Evolutionary conservation across 2,329 filamentous ascomycete species (phyloP).

Genomic region (Periconia sp.): DNA sequence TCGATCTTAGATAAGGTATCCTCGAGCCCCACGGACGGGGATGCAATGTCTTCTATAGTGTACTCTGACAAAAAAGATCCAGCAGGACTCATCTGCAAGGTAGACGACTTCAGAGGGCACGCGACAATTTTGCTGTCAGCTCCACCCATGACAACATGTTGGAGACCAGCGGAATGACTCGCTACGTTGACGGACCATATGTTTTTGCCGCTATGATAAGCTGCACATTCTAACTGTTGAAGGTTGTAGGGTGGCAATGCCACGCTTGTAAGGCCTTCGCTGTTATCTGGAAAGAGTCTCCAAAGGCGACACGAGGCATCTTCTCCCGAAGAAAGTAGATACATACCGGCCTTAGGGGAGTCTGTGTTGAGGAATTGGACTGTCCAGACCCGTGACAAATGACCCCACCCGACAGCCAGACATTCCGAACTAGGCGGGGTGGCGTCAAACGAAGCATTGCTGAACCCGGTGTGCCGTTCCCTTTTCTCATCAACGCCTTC

Average conservation of each 20-base stretch:
- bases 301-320: conserved; percentile 80
- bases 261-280: not conserved
- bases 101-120: conserved; percentile 13
- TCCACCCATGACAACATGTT: conserved; percentile 63
- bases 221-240: conserved; percentile 61
- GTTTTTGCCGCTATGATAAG: conserved; percentile 83
- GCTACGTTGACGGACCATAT: conserved; percentile 70
- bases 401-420: conserved; percentile 80
- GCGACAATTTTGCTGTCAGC: conserved; percentile 71
- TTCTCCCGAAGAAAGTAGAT: conserved; percentile 80
- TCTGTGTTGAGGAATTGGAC: conserved; percentile 66
- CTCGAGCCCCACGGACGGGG: conserved; percentile 10
- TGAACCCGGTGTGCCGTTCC: conserved; percentile 53
- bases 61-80: conserved; percentile 23
- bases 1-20: not conserved
- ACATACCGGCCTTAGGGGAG: conserved; percentile 44
- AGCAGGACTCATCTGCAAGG: not conserved
- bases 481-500: conserved; percentile 31
- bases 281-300: conserved; percentile 45
- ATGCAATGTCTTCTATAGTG: conserved; percentile 31
- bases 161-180: conserved; percentile 3
- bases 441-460: conserved; percentile 35
- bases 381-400: conserved; percentile 88
- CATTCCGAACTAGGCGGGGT: conserved; percentile 37
- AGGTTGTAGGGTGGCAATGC: conserved; percentile 46